Evolutionary conservation across 805 yeast genomes (phyloP), one percentile per base, ranked within the genome.

Genomic region (Jamesozyma lodderae): DNA sequence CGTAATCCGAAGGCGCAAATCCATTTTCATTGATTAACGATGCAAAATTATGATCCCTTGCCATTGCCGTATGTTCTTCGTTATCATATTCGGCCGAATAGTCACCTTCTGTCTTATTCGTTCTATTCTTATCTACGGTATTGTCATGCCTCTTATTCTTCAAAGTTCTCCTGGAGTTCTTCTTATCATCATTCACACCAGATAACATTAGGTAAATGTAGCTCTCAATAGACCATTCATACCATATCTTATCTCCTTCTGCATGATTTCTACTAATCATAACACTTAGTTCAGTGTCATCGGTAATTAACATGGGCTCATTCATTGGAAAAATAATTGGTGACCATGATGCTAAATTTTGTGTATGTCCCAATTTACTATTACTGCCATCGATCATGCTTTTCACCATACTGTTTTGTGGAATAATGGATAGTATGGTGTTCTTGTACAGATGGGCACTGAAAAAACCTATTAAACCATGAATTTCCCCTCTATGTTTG

Each of bases 381-480:
- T 28, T 22, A 26, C 33, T 24, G 31, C 14, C 19, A 8, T 25
- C 22, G 6, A 27, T 15, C 11, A 25, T 31, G 15, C 9, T 19
- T 27, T 31, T 41, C 3, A 34, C 26, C 6, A 25, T 24, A 10
- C 19, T 20, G 17, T 49, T 49, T 28, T 52, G 40, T 2, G 63
- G 63, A 13, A 59, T 17, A 16, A 53, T 59, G 2, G 62, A 57
- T 15, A 57, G 20, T 7, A 53, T 53, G 18, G 78, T 64, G 33
- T 75, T 79, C 1, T 70, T 73, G 54, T 77, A 83, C n/a, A 87
- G 65, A 2, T 60, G 70, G 0, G 92, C 78, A n/a, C 68, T 69
- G 51, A 88, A 88, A 51, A 67, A 78, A 0, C 96, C 96, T 3
- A 76, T 64, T 25, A 87, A 55, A 0, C 90, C 95, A 55, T 85